Evolutionary conservation across 768 basidiomycete species (phyloP), one percentile per base, ranked within the genome.

Genomic region (Boletus reticuloceps): DNA sequence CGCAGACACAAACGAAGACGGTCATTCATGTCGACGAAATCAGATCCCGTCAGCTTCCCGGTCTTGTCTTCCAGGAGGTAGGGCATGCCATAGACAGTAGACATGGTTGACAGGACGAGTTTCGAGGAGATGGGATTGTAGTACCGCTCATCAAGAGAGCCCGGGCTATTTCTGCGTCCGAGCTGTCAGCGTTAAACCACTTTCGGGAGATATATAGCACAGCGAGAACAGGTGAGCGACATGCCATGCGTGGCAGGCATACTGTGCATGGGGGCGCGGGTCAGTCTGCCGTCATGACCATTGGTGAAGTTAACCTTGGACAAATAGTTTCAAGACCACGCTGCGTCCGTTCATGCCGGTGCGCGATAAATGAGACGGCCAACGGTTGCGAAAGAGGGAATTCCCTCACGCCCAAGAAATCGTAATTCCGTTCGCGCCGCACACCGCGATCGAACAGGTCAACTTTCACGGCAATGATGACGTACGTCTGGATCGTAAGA

Each of bases 31-130:
- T 89, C 88, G 47, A 78, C 64, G 63, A 84, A 89, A 19, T 83
- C 79, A 5, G 84, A 79, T 36, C 79, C 82, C 13, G 73, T 71
- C 37, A 84, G 68, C 36, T 63, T 69, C 5, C 85, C 85, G 7
- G 79, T 80, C 52, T 73, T 80, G 72, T 88, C 86, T 64, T 86
- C 83, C 53, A 89, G 80, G 61, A 87, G 79, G 68, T 73, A 81
- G 38, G 84, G 82, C 62, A 86, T 72, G 53, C 80, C 82, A 56
- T 81, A 83, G 52, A 72, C 75, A 14, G 78, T 75, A 39, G 64
- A 56, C 66, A 65, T 69, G 59, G 43, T 37, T 61, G 56, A 42
- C 34, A 14, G 19, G 51, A 37, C 41, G 43, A 19, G 31, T 39
- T n/a, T 16, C 37, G 19, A 53, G 11, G 53, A 43, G 56, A 43